phyloP scores from a whole-genome alignment of 805 yeast genomes.

The Zygotorulaspora sp. region DNA sequence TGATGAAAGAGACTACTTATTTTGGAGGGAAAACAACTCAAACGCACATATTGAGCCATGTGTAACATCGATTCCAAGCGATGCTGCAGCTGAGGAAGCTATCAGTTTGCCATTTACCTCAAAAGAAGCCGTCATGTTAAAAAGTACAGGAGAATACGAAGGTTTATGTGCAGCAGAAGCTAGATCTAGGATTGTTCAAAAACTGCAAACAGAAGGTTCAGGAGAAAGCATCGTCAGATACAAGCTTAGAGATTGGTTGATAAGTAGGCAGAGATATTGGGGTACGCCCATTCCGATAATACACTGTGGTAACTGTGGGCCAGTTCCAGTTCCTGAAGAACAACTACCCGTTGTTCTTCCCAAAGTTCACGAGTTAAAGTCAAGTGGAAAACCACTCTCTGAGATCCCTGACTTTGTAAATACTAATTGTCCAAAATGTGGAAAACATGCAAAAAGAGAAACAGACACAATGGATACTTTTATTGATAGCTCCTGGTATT shows the following conservation, averaged over 20 bases:
- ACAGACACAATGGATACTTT: slow-evolving; percentile 99
- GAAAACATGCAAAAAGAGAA: slow-evolving; percentile 69
- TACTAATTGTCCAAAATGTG: slow-evolving; percentile 79
- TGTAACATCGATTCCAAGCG: slow-evolving; percentile 41
- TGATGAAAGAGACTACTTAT: slow-evolving; percentile 75
- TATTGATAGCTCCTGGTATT: slow-evolving; percentile 97
- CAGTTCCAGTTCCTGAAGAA: slow-evolving; percentile 86
- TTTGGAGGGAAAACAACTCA: slow-evolving; percentile 68
- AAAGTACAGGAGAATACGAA: slow-evolving; percentile 43
- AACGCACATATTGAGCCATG: slow-evolving; percentile 39
- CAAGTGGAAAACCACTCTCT: slow-evolving; percentile 64
- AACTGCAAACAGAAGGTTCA: slow-evolving; percentile 36
- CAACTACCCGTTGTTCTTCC: slow-evolving; percentile 85
- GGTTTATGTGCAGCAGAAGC: slow-evolving; percentile 55
- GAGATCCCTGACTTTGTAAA: slow-evolving; percentile 63
- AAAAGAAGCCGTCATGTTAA: slow-evolving; percentile 46
- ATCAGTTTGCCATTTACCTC: slow-evolving; percentile 36
- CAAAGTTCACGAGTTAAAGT: slow-evolving; percentile 43
- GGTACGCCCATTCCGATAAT: slow-evolving; percentile 97
- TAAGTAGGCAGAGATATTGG: slow-evolving; percentile 94
- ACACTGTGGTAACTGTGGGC: slow-evolving; percentile 81
- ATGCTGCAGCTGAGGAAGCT: slow-evolving; percentile 9
- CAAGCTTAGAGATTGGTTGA: slow-evolving; percentile 86
- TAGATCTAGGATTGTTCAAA: slow-evolving; percentile 40
- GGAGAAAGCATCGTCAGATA: slow-evolving; percentile 53